Evolutionary conservation across 306 rosid species (phyloP), one percentile per base, ranked within the genome.

Genomic region (Prunus salicina): DNA sequence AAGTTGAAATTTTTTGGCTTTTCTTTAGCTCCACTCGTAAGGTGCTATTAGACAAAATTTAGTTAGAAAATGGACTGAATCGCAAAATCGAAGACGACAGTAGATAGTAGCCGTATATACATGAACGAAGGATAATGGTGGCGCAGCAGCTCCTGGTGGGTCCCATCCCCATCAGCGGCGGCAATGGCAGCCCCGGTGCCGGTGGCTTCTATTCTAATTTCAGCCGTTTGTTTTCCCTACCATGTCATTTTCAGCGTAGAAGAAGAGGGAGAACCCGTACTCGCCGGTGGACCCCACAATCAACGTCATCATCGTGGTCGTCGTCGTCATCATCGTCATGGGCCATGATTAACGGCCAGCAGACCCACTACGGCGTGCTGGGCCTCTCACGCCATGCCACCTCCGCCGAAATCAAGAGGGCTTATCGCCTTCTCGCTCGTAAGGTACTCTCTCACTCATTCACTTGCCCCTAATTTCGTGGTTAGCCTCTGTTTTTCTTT

Each of bases 351-450:
- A 78, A 84, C 73, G 81, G 81, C 65, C 74, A 83, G n/a, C 89
- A 69, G 78, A 87, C 82, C 75, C 92, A 87, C 83, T 92, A 94
- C 85, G 69, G 82, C 38, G 86, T 94, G 2, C 82, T 94, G 71
- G 95, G 96, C 64, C 81, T 94, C 74, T 12, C 87, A 4, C 88
- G 63, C 65, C 65, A 80, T 53, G 97, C 98, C 70, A 25, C 93
- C 43, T 63, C 78, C 38, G 64, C 83, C 20, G 95, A 90, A 52
- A 87, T 94, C 89, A 92, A 90, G 89, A 91, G 83, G 70, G 95
- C 98, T 61, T 92, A 86, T 82, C 97, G 97, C 74, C 92, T 90
- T 28, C 98, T 94, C 68, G 98, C 98, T 77, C 97, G 97, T 34
- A 86, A 89, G 96, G 93, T 87, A 75, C 70, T 53, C 34, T 1